These are phyloP conservation scores for Discostella stelligeroides DNA, from an alignment of 108 stramenopile genomes.

Conservation along the genomic window DNA sequence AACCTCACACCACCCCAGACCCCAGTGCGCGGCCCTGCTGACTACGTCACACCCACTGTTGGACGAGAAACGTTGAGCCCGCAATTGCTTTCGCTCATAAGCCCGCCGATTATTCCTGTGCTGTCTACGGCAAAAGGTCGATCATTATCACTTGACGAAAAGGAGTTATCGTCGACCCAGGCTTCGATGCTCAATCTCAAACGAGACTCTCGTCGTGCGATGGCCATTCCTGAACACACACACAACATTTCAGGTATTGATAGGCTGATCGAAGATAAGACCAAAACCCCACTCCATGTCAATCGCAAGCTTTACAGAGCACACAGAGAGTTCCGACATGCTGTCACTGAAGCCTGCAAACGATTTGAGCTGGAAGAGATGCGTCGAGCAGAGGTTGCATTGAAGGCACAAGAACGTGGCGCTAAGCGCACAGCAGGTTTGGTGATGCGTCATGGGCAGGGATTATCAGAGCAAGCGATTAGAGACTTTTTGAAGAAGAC, in stretches of 20 bases:
- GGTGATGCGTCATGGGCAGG: slow-evolving; percentile 83
- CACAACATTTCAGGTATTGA: slow-evolving; percentile 47
- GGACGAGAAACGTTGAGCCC: slow-evolving; percentile 20
- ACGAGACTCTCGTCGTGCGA: slow-evolving; percentile 64
- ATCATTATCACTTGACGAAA: slow-evolving; percentile 44
- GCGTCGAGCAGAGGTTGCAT: slow-evolving; percentile 60
- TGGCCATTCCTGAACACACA: slow-evolving; percentile 72
- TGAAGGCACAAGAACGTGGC: slow-evolving; percentile 57
- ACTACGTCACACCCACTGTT: slow-evolving; percentile 45
- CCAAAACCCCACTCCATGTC: slow-evolving; percentile 62
- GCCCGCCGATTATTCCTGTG: slow-evolving; percentile 14
- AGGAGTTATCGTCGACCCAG: slow-evolving; percentile 36
- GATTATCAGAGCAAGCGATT: slow-evolving; percentile 71
- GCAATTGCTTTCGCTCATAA: slow-evolving; percentile 22
- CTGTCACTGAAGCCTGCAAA: slow-evolving; percentile 83
- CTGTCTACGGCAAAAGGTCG: slow-evolving; percentile 28
- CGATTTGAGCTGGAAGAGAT: slow-evolving; percentile 87
- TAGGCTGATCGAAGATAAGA: slow-evolving; percentile 46
- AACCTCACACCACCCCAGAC: slow-evolving; percentile 63
- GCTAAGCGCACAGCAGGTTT: slow-evolving; percentile 66
- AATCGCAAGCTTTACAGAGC: slow-evolving; percentile 76
- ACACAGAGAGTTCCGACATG: slow-evolving; percentile 82
- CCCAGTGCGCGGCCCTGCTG: slow-evolving; percentile 50
- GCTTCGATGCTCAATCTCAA: slow-evolving; percentile 26
- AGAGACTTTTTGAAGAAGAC: slow-evolving; percentile 63